These are phyloP conservation scores for Lantana camara DNA, from an alignment of 257 asterid species.

Conservation along the genomic window DNA sequence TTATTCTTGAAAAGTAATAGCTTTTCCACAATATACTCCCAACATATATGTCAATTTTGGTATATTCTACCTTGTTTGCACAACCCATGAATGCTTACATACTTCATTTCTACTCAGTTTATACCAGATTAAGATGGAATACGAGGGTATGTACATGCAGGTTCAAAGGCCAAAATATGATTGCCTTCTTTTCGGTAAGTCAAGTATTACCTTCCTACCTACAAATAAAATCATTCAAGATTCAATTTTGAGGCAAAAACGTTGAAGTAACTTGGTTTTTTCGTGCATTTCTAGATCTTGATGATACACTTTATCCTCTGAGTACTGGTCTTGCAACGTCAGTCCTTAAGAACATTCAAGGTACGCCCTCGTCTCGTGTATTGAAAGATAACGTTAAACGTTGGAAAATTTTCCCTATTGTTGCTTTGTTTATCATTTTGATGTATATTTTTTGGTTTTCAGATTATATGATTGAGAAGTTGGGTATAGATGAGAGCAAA, in stretches of 20 bases:
- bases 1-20: not conserved
- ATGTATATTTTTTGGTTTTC: conserved; percentile 1
- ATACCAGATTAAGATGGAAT: conserved; percentile 59
- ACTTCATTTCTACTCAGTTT: conserved; percentile 26
- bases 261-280: not conserved
- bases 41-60: conserved; percentile 22
- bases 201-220: not conserved
- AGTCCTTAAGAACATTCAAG: conserved; percentile 71
- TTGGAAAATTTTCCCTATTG: not conserved
- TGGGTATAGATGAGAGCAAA: conserved; percentile 66
- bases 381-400: not conserved
- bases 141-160: conserved; percentile 51
- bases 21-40: not conserved
- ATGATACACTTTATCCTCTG: conserved; percentile 90
- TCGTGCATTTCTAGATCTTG: conserved; percentile 55
- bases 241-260: conserved; percentile 5
- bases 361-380: conserved; percentile 30
- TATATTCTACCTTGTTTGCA: conserved; percentile 24
- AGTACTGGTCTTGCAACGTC: conserved; percentile 70
- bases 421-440: not conserved
- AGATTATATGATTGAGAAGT: conserved; percentile 79
- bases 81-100: conserved; percentile 23
- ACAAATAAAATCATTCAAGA: not conserved
- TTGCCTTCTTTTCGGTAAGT: conserved; percentile 84
- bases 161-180: conserved; percentile 72